Percentiles rank a stretch among this genome's conserved stretches.
These are phyloP conservation scores for Zygosaccharomyces sapae DNA, from an alignment of 1,139 yeast genomes.

Conservation along the genomic window DNA sequence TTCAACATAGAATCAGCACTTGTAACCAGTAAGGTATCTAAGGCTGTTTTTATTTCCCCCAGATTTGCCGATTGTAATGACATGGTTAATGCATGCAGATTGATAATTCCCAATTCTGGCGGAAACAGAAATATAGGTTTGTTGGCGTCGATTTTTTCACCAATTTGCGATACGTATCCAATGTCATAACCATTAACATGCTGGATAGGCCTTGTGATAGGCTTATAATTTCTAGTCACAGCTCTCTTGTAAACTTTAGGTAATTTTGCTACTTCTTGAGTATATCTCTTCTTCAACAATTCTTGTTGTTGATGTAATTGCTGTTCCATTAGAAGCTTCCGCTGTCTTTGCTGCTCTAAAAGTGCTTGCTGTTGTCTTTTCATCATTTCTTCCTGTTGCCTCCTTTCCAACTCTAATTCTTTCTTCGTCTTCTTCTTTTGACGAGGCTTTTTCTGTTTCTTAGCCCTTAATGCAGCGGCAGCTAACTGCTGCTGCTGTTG, in stretches of 20 bases:
- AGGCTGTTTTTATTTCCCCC: slow-evolving; percentile 66
- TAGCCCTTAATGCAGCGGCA: slow-evolving; percentile 19
- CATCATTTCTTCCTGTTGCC: slow-evolving; percentile 31
- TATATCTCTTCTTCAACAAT: slow-evolving; percentile 23
- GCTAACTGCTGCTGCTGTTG: slow-evolving; percentile 15
- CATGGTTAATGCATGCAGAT: slow-evolving; percentile 76
- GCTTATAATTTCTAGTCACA: slow-evolving; percentile 60
- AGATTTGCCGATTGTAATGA: slow-evolving; percentile 56
- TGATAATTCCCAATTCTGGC: slow-evolving; percentile 82
- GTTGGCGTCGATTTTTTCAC: slow-evolving; percentile 74
- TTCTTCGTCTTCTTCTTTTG: slow-evolving; percentile 37
- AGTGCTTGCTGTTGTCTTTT: slow-evolving; percentile 32
- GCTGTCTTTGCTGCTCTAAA: slow-evolving; percentile 34
- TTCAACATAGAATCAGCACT: slow-evolving; percentile 71
- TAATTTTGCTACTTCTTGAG: slow-evolving; percentile 29
- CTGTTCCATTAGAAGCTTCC: slow-evolving; percentile 32
- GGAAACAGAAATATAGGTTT: slow-evolving; percentile 85
- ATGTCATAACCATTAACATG: slow-evolving; percentile 69
- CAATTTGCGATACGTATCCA: slow-evolving; percentile 60
- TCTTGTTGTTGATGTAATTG: slow-evolving; percentile 29
- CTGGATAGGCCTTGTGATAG: slow-evolving; percentile 54
- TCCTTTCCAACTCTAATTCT: slow-evolving; percentile 33
- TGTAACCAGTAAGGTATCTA: slow-evolving; percentile 75
- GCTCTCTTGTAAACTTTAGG: slow-evolving; percentile 43
- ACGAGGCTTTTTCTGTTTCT: slow-evolving; percentile 34